These are phyloP conservation scores for Penicillium sumatraense DNA, from an alignment of 2,329 filamentous ascomycete species.

Conservation along the genomic window DNA sequence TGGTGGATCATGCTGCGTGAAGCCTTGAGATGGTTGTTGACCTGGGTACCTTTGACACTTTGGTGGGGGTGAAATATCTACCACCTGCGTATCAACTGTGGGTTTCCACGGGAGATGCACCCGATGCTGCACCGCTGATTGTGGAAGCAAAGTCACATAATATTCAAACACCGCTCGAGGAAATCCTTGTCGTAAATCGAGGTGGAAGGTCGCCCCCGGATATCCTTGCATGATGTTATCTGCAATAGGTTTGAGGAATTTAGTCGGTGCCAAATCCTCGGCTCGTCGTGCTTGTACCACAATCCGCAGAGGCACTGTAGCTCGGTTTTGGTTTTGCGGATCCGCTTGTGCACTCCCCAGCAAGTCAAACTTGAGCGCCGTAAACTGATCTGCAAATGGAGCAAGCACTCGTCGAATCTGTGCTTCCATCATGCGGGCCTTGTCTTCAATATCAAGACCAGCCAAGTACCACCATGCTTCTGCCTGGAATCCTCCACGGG, in stretches of 20 bases:
- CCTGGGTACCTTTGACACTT: conserved; percentile 26
- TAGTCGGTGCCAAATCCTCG: conserved; percentile 37
- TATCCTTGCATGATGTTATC: conserved; percentile 49
- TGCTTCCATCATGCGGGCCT: conserved; percentile 50
- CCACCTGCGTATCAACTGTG: conserved; percentile 24
- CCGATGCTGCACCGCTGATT: conserved; percentile 28
- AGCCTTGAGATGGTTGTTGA: conserved; percentile 27
- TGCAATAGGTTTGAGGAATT: conserved; percentile 42
- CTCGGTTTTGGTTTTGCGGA: conserved; percentile 47
- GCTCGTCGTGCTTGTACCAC: conserved; percentile 52
- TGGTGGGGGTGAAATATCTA: conserved; percentile 25
- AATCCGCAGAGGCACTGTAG: conserved; percentile 48
- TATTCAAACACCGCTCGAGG: conserved; percentile 40
- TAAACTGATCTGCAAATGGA: conserved; percentile 37
- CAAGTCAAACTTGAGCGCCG: conserved; percentile 37
- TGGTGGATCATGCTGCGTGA: conserved; percentile 10
- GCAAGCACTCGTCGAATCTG: conserved; percentile 48
- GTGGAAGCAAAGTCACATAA: conserved; percentile 33
- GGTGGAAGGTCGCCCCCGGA: conserved; percentile 40
- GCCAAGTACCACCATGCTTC: conserved; percentile 51
- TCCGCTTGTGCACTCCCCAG: conserved; percentile 36
- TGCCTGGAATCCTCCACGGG: conserved; percentile 52
- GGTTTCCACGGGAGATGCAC: conserved; percentile 33
- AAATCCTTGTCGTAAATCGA: conserved; percentile 39
- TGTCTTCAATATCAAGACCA: conserved; percentile 51